Evolutionary conservation across 495 filamentous ascomycete genomes (phyloP).

Genomic region (Cercophora sp.): DNA sequence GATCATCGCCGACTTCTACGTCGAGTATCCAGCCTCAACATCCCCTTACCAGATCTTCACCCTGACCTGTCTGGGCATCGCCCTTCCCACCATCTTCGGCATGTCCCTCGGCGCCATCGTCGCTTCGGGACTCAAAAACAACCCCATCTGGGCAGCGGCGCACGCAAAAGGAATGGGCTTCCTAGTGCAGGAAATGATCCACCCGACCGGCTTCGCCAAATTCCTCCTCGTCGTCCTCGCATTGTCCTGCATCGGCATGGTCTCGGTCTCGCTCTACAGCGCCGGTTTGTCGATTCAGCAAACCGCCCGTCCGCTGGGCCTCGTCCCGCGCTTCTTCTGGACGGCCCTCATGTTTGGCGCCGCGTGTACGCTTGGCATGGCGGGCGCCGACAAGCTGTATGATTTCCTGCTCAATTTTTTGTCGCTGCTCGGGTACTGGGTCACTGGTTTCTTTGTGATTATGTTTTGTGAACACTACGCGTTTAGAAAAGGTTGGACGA

Average conservation of each 20-base stretch:
- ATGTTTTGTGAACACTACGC: constrained; percentile 57
- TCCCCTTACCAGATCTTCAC: constrained; percentile 50
- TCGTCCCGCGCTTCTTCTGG: constrained; percentile 47
- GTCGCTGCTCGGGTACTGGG: constrained; percentile 57
- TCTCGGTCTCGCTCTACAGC: constrained; percentile 48
- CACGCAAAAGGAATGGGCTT: constrained; percentile 57
- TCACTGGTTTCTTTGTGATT: constrained; percentile 54
- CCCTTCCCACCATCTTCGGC: constrained; percentile 53
- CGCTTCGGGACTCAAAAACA: constrained; percentile 48
- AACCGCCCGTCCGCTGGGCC: constrained; percentile 30
- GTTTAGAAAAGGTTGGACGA: constrained; percentile 47
- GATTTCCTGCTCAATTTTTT: constrained; percentile 52
- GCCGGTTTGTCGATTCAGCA: constrained; percentile 43
- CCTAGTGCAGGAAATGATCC: constrained; percentile 50
- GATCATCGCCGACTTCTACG: constrained; percentile 60
- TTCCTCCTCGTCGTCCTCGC: constrained; percentile 55
- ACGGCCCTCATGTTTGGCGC: constrained; percentile 41
- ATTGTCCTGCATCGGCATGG: constrained; percentile 46
- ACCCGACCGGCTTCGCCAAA: constrained; percentile 56
- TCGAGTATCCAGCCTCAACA: constrained; percentile 54
- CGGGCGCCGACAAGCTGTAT: constrained; percentile 43
- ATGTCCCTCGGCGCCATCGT: constrained; percentile 52
- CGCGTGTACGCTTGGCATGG: constrained; percentile 39
- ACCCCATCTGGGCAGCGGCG: constrained; percentile 43
- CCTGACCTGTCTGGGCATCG: constrained; percentile 44